These are phyloP conservation scores for Metschnikowia henanensis DNA, from an alignment of 805 yeast species.

Conservation along the genomic window DNA sequence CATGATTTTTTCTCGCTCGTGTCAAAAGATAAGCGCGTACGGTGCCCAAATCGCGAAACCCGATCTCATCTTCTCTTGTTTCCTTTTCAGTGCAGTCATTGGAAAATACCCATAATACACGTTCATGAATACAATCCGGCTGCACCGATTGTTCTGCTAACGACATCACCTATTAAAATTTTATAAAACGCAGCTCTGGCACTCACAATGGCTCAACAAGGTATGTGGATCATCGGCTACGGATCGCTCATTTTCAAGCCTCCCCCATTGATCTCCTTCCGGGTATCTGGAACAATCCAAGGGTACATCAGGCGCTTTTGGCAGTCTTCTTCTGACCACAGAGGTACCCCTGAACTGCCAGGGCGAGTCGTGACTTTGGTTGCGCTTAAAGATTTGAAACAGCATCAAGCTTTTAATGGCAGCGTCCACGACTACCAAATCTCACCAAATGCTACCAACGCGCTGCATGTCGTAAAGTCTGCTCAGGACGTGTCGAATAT, in stretches of 20 bases:
- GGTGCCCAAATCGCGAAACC: too few relatives aligned
- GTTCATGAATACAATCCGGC: too few relatives aligned
- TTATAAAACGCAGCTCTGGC: not conserved
- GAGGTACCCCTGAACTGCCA: slow-evolving; percentile 85
- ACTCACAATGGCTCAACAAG: slow-evolving; percentile 22
- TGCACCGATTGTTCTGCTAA: too few relatives aligned
- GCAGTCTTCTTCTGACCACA: slow-evolving; percentile 88
- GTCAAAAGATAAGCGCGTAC: too few relatives aligned
- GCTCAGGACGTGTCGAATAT: slow-evolving; percentile 21
- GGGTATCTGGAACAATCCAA: slow-evolving; percentile 68
- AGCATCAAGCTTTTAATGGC: slow-evolving; percentile 37
- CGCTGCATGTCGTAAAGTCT: not conserved
- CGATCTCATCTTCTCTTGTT: too few relatives aligned
- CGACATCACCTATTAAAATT: too few relatives aligned
- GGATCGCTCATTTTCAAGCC: slow-evolving; percentile 91
- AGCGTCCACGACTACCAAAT: slow-evolving; percentile 33
- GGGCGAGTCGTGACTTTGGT: slow-evolving; percentile 88
- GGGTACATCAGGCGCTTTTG: slow-evolving; percentile 86
- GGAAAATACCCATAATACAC: too few relatives aligned
- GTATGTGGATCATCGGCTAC: slow-evolving; percentile 84
- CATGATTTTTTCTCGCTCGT: too few relatives aligned
- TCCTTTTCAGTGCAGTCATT: too few relatives aligned
- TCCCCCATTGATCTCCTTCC: slow-evolving; percentile 65
- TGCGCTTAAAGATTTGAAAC: slow-evolving; percentile 53
- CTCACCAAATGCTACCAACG: slow-evolving; percentile 27